Evolutionary conservation across 2,329 filamentous ascomycete species (phyloP).

Genomic region (Exophiala aquamarina): DNA sequence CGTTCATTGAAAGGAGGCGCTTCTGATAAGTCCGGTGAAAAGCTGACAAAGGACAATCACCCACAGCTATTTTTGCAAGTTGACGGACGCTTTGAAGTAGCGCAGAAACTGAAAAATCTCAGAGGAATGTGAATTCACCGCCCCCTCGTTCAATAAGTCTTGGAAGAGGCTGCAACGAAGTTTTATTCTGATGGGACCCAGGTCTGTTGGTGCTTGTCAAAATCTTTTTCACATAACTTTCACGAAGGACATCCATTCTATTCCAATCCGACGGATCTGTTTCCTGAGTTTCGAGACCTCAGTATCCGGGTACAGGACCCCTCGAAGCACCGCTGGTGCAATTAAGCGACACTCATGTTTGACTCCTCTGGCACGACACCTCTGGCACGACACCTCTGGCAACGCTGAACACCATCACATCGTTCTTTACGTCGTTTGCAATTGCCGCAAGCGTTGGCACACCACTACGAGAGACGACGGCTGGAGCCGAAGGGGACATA

Average conservation of each 20-base stretch:
- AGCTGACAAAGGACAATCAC: constrained; percentile 40
- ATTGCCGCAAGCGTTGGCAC: constrained; percentile 44
- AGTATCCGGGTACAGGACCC: too few species aligned
- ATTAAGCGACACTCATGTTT: not conserved
- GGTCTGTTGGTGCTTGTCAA: too few species aligned
- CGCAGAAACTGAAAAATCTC: constrained; percentile 52
- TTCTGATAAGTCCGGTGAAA: too few species aligned
- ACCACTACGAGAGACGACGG: too few species aligned
- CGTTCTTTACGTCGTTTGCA: constrained; percentile 51
- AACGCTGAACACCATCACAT: constrained; percentile 51
- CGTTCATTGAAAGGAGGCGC: not conserved
- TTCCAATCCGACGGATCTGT: too few species aligned
- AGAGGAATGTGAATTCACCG: constrained; percentile 53
- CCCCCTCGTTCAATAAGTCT: constrained; percentile 50
- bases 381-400: constrained; percentile 43
- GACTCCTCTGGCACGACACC: constrained; percentile 17
- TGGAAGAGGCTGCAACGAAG: constrained; percentile 21
- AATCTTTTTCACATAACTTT: too few species aligned
- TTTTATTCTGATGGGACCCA: not conserved
- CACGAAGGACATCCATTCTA: too few species aligned
- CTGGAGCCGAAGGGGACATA: too few species aligned
- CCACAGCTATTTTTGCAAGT: constrained; percentile 45
- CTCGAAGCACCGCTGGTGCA: too few species aligned
- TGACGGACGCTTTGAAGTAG: constrained; percentile 52
- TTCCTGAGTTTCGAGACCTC: too few species aligned